A percentile compares a stretch with the other conserved stretches of the same genome.
These are phyloP conservation scores for Arthromyces matolae DNA, from an alignment of 768 basidiomycete genomes.

Conservation along the genomic window DNA sequence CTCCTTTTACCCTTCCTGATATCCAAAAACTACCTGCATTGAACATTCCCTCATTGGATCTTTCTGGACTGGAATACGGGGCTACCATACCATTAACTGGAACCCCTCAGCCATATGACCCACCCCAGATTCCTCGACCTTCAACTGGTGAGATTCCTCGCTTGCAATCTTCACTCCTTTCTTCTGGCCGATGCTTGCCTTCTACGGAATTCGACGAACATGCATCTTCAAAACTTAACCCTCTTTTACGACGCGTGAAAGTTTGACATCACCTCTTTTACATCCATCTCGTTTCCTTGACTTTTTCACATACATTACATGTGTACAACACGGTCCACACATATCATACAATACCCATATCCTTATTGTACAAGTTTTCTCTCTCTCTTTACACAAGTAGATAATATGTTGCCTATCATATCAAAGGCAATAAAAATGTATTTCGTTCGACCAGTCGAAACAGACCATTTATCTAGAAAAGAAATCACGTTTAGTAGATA, in stretches of 20 bases:
- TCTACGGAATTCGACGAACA: conserved; percentile 10
- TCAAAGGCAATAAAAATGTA: neutral
- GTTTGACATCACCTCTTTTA: conserved; percentile 15
- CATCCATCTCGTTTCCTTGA: conserved; percentile 1
- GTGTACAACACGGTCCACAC: conserved; percentile 15
- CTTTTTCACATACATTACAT: conserved; percentile 3
- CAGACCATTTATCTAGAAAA: neutral
- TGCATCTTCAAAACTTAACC: conserved; percentile 28
- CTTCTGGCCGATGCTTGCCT: conserved; percentile 12
- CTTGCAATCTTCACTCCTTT: conserved; percentile 10
- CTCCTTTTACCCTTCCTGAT: conserved; percentile 12
- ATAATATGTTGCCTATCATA: too few relatives aligned
- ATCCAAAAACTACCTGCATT: conserved; percentile 16
- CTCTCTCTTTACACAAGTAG: neutral
- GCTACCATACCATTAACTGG: conserved; percentile 12
- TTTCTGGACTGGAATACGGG: conserved; percentile 25
- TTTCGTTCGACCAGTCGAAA: neutral
- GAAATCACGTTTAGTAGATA: conserved; percentile 14
- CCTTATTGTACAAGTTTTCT: conserved; percentile 13
- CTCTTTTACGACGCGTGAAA: conserved; percentile 34
- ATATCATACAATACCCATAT: conserved; percentile 19
- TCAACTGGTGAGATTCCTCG: conserved; percentile 5
- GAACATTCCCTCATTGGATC: conserved; percentile 14
- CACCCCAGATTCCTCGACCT: conserved; percentile 5
- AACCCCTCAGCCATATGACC: conserved; percentile 10